Evolutionary conservation across 495 filamentous ascomycete species (phyloP).

Genomic region (Penicillium taxi): DNA sequence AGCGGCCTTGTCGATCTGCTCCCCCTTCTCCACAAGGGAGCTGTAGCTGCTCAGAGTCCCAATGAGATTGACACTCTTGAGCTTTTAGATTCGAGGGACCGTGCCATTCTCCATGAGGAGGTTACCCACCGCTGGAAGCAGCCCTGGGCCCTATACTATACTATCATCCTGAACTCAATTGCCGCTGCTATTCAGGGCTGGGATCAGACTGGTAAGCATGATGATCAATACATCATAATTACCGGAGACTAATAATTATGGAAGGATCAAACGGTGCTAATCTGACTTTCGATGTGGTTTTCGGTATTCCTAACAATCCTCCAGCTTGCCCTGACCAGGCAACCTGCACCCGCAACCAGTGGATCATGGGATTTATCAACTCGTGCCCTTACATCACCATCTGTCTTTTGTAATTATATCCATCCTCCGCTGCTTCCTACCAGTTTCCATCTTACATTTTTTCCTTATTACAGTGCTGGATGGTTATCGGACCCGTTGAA

Average conservation of each 20-base stretch:
- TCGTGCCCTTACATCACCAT: slow-evolving; percentile 35
- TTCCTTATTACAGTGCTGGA: slow-evolving; percentile 37
- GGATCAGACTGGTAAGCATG: slow-evolving; percentile 50
- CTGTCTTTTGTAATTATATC: slow-evolving; percentile 28
- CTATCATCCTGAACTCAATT: slow-evolving; percentile 61
- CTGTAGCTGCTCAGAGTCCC: slow-evolving; percentile 59
- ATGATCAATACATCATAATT: background rate
- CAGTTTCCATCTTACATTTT: background rate
- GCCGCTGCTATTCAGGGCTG: slow-evolving; percentile 61
- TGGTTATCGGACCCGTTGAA: slow-evolving; percentile 70
- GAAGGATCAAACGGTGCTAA: slow-evolving; percentile 65
- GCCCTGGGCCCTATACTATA: slow-evolving; percentile 53
- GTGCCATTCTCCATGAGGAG: slow-evolving; percentile 47
- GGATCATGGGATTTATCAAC: slow-evolving; percentile 43
- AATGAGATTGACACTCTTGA: slow-evolving; percentile 44
- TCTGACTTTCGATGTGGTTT: slow-evolving; percentile 51
- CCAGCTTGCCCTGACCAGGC: slow-evolving; percentile 33
- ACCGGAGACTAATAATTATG: slow-evolving; percentile 11
- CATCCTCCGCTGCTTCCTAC: background rate
- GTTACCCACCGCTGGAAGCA: slow-evolving; percentile 57
- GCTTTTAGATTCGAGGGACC: slow-evolving; percentile 48
- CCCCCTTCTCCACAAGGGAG: slow-evolving; percentile 48
- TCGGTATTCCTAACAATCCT: slow-evolving; percentile 31
- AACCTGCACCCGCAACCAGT: slow-evolving; percentile 28
- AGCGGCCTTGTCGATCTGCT: slow-evolving; percentile 44